Evolutionary conservation across 2,329 filamentous ascomycete genomes (phyloP), one percentile per base, ranked within the genome.

Genomic region (Hypocrella siamensis): DNA sequence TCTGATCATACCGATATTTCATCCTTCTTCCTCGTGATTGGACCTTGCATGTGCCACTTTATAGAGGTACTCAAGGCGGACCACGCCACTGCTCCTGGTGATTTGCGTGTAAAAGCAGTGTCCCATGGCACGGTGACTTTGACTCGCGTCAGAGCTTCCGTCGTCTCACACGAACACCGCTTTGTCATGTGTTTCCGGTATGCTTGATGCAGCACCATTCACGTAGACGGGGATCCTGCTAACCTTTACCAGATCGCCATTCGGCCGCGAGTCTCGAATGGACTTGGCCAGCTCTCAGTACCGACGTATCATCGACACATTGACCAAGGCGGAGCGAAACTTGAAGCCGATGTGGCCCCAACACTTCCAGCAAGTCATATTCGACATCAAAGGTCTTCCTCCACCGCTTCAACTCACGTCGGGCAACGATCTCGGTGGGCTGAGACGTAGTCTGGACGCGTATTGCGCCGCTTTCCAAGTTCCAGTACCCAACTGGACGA

Each of bases 271-370:
- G 26, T 53, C 47, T 14, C 59, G 60, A 30, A 45, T 66, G 4
- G 63, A 70, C 33, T 56, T 72, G 15, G 63, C 67, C 9, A 72
- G 67, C 40, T 55, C 63, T 17, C 60, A 66, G 42, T 67, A 68
- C 42, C 58, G 65, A 19, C 61, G 58, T 25, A 66, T 72, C 28
- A 63, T 71, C 28, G 60, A 64, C 31, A 65, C 60, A 2, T 52
- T 73, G 19, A 65, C 65, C 34, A 67, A 61, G 33, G 60, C 60
- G 18, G 68, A 73, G 42, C 61, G 66, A 24, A 65, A 61, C 33
- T 47, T 73, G 28, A 71, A 70, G 43, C 68, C 68, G 0, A 65
- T 64, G 35, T 73, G 68, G 68, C 68, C 68, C 8, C 61, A 67
- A 32, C 54, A 65, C 24, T 60, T 68, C 48, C 68, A 70, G 39